phyloP scores from a whole-genome alignment of 169 alveolate species.

The Plasmodium gallinaceum region DNA sequence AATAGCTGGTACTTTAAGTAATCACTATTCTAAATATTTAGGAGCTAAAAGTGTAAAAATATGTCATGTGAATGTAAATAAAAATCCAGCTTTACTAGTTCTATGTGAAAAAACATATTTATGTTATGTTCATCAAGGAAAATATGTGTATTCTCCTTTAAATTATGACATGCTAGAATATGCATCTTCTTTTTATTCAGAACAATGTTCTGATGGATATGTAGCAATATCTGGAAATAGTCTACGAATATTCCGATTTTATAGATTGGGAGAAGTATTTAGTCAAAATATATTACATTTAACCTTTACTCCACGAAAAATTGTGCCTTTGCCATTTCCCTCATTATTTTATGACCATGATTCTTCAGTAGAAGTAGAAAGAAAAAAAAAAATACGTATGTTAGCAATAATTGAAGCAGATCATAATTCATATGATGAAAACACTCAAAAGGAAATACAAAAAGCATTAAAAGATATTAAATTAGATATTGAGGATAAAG shows the following conservation, averaged over 20 bases:
- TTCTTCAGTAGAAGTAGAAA: constrained; percentile 71
- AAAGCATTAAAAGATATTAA: constrained; percentile 79
- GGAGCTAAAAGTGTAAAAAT: constrained; percentile 96
- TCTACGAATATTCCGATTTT: constrained; percentile 88
- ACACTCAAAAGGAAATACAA: constrained; percentile 85
- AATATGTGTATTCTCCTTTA: constrained; percentile 88
- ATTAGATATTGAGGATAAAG: constrained; percentile 55
- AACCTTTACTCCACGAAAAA: constrained; percentile 94
- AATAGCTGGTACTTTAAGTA: constrained; percentile 96
- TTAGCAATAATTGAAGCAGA: constrained; percentile 93
- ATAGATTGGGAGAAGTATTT: constrained; percentile 93
- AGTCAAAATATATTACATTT: constrained; percentile 89
- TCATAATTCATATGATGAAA: constrained; percentile 90
- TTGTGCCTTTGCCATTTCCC: constrained; percentile 91
- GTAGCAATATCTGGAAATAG: constrained; percentile 93
- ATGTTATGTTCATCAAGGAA: constrained; percentile 88
- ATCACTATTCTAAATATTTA: constrained; percentile 94
- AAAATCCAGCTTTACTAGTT: constrained; percentile 87
- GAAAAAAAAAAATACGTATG: constrained; percentile 82
- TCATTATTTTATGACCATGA: constrained; percentile 81
- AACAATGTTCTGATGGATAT: constrained; percentile 92
- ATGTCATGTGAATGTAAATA: constrained; percentile 80
- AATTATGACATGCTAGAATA: constrained; percentile 91
- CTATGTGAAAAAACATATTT: constrained; percentile 91
- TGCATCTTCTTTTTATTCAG: constrained; percentile 90